Evolutionary conservation across 768 basidiomycete genomes (phyloP), one percentile per base, ranked within the genome.

Genomic region (Galerina marginata): DNA sequence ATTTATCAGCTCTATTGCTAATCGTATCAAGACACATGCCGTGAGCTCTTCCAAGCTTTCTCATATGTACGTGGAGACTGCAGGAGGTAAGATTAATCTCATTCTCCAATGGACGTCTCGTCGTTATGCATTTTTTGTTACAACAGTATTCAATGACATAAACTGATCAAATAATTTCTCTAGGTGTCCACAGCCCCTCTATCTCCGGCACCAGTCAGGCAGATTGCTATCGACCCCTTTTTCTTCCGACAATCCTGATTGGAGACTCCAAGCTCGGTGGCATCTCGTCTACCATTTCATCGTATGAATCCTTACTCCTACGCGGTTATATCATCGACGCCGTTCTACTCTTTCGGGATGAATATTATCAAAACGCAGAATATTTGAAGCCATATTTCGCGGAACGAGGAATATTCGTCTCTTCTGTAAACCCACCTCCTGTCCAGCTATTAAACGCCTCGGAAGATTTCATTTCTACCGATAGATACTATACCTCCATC

Each of bases 151-250:
- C 44, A n/a, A 42, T 9, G 37, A 38, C 15, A 36, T 20, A 33
- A 47, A 51, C 59, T 59, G 59, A 49, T 12, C 58, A 56, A 43
- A 43, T 55, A 58, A 48, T 25, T 44, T 37, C 7, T 38, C 0
- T 71, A 96, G 95, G 96, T 40, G 91, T 96, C 10, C 96, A 97
- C 67, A 96, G 93, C 65, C 96, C 96, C 0, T 87, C 91, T 2
- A 77, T 93, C 5, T 89, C 90, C 14, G 88, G 95, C 29, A 85
- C 88, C 10, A 88, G 92, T 6, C 96, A 99, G 71, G 81, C 87
- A 16, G 94, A 96, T 52, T 84, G 84, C 33, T 96, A 95, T 69
- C 85, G 96, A 6, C 89, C 94, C 0, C 82, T 99, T 16, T 91
- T 91, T 62, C 83, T 97, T 4, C 96, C 96, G 1, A 91, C 91